These are phyloP conservation scores for Lactarius tabidus DNA, from an alignment of 768 basidiomycete species.

Conservation along the genomic window DNA sequence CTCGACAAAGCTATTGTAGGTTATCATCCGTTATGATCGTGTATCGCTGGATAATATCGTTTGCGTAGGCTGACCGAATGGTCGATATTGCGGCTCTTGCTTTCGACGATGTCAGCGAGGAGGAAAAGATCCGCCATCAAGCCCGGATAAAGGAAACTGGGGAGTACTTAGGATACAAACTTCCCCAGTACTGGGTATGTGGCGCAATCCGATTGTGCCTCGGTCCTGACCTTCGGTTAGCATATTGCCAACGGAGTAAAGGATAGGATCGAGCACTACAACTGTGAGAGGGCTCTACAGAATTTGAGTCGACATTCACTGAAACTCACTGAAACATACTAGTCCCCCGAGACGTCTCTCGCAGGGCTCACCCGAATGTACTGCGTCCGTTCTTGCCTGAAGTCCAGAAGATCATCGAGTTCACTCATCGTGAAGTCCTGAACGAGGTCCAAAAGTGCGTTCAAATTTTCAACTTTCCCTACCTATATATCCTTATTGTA, in stretches of 20 bases:
- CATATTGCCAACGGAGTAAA: constrained; percentile 58
- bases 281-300: constrained; percentile 39
- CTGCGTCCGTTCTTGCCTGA: constrained; percentile 51
- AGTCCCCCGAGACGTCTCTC: constrained; percentile 51
- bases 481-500: background rate
- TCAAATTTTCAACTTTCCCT: constrained; percentile 40
- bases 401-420: constrained; percentile 45
- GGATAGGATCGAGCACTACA: constrained; percentile 64
- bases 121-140: constrained; percentile 34
- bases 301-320: background rate
- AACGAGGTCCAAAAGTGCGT: constrained; percentile 31
- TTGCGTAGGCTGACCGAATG: constrained; percentile 30
- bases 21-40: background rate
- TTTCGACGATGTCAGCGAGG: constrained; percentile 33
- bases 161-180: constrained; percentile 55
- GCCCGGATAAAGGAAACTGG: constrained; percentile 40
- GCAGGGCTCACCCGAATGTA: constrained; percentile 45
- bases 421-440: constrained; percentile 51
- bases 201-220: background rate
- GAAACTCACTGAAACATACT: background rate
- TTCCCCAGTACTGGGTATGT: constrained; percentile 50
- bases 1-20: constrained; percentile 40
- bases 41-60: background rate
- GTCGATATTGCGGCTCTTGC: constrained; percentile 38
- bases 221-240: constrained; percentile 32